These are phyloP conservation scores for Sabuloglossum arenarium DNA, from an alignment of 495 filamentous ascomycete species.

Conservation along the genomic window DNA sequence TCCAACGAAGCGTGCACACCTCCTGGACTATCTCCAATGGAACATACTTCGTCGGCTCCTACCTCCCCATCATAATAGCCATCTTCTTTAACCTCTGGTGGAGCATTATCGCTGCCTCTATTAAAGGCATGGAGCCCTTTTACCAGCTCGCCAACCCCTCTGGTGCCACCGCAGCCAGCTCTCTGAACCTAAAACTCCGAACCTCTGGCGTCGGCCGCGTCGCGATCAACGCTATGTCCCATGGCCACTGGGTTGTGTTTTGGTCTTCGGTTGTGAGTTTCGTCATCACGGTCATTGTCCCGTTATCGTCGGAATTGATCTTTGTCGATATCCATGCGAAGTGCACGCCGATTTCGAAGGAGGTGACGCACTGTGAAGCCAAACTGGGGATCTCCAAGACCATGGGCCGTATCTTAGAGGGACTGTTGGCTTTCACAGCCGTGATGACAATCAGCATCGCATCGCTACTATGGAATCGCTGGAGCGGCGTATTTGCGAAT, in stretches of 20 bases:
- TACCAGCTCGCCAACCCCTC: neutral
- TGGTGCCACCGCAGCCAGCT: neutral
- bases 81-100: neutral
- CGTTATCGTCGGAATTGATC: neutral
- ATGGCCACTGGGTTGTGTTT: neutral
- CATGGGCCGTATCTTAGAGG: neutral
- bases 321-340: neutral
- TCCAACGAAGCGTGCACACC: too few species aligned
- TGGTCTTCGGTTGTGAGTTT: neutral
- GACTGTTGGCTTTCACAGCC: neutral
- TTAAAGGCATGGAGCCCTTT: neutral
- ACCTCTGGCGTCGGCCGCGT: neutral
- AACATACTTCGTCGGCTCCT: slow-evolving; percentile 1
- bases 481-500: slow-evolving; percentile 4
- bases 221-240: neutral
- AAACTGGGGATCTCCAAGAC: neutral
- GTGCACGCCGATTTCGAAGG: neutral
- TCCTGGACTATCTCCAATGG: too few species aligned
- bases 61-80: neutral
- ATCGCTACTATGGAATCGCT: neutral
- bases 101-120: neutral
- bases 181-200: neutral
- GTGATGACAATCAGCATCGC: neutral
- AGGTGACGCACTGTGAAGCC: neutral
- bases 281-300: neutral